Percentiles rank a stretch among this genome's conserved stretches.
phyloP scores from a whole-genome alignment of 345 rosid species.

The Euclidium syriacum region DNA sequence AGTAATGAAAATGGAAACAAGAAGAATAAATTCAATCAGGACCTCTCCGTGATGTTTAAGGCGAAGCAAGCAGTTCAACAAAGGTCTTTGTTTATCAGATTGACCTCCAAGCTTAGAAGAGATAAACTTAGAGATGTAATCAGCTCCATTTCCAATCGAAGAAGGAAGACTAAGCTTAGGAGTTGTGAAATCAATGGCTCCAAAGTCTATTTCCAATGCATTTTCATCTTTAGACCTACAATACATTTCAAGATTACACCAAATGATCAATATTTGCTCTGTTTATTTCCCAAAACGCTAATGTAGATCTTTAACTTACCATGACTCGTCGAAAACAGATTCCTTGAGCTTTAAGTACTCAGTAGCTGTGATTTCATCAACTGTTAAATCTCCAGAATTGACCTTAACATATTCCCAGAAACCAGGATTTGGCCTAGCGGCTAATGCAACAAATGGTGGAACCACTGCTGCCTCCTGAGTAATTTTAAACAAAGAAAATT shows the following conservation, averaged over 20 bases:
- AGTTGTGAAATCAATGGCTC: constrained; percentile 60
- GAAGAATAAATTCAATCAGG: background rate
- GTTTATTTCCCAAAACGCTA: background rate
- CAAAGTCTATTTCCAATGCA: constrained; percentile 82
- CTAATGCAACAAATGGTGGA: constrained; percentile 77
- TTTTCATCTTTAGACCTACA: constrained; percentile 82
- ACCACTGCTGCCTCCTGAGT: constrained; percentile 82
- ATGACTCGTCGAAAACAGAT: constrained; percentile 56
- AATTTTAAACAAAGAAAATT: background rate
- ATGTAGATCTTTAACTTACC: constrained; percentile 38
- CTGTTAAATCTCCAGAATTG: constrained; percentile 49
- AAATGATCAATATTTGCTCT: background rate
- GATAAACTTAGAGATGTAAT: constrained; percentile 58
- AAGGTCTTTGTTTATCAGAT: constrained; percentile 31
- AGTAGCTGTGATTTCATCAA: constrained; percentile 45
- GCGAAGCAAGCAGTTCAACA: constrained; percentile 54
- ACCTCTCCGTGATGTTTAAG: constrained; percentile 87
- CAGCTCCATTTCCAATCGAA: constrained; percentile 74
- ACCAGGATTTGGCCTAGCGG: constrained; percentile 82
- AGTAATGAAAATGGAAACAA: constrained; percentile 2
- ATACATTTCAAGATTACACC: background rate
- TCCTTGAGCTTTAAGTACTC: constrained; percentile 85
- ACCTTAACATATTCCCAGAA: constrained; percentile 88
- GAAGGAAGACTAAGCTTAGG: constrained; percentile 66
- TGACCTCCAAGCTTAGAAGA: constrained; percentile 49